A percentile compares a stretch with the other conserved stretches of the same genome.
phyloP scores from a whole-genome alignment of 208 protist species.

The Blastocrithidia nonstop region DNA sequence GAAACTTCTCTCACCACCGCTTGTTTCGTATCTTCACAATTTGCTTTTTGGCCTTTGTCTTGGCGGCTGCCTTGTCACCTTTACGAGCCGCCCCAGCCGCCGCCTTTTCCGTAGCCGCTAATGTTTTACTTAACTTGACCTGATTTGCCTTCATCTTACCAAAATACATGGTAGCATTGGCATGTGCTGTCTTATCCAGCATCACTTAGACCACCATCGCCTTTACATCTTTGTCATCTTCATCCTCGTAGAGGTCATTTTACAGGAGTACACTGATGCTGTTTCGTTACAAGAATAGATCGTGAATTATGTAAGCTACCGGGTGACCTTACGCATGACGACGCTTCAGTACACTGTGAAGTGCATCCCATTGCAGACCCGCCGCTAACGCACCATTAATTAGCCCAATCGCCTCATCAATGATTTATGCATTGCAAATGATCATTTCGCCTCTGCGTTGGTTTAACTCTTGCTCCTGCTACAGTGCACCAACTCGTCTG shows the following conservation, averaged over 20 bases:
- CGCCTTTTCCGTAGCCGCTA: slow-evolving; percentile 58
- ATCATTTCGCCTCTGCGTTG: slow-evolving; percentile 72
- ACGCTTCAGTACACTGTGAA: slow-evolving; percentile 54
- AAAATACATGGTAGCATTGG: slow-evolving; percentile 92
- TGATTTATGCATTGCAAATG: slow-evolving; percentile 62
- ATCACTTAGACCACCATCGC: slow-evolving; percentile 82
- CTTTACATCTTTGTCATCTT: slow-evolving; percentile 32
- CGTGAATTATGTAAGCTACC: slow-evolving; percentile 86
- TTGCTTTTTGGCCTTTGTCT: slow-evolving; percentile 40
- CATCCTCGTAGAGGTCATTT: slow-evolving; percentile 26
- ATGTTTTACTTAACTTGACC: slow-evolving; percentile 80
- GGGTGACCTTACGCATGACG: slow-evolving; percentile 83
- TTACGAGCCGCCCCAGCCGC: slow-evolving; percentile 73
- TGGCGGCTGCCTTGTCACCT: slow-evolving; percentile 32
- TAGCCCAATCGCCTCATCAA: slow-evolving; percentile 83
- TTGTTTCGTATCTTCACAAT: slow-evolving; percentile 80
- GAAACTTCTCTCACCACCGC: slow-evolving; percentile 97
- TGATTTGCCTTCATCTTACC: slow-evolving; percentile 56
- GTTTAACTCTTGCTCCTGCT: slow-evolving; percentile 36
- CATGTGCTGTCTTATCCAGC: slow-evolving; percentile 83
- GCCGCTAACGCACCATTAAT: slow-evolving; percentile 67
- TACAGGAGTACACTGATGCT: slow-evolving; percentile 72
- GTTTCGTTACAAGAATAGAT: slow-evolving; percentile 83
- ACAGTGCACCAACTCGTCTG: slow-evolving; percentile 65
- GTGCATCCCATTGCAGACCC: slow-evolving; percentile 77